Evolutionary conservation across 2,329 filamentous ascomycete species (phyloP).

Genomic region (Curvularia hawaiiensis): DNA sequence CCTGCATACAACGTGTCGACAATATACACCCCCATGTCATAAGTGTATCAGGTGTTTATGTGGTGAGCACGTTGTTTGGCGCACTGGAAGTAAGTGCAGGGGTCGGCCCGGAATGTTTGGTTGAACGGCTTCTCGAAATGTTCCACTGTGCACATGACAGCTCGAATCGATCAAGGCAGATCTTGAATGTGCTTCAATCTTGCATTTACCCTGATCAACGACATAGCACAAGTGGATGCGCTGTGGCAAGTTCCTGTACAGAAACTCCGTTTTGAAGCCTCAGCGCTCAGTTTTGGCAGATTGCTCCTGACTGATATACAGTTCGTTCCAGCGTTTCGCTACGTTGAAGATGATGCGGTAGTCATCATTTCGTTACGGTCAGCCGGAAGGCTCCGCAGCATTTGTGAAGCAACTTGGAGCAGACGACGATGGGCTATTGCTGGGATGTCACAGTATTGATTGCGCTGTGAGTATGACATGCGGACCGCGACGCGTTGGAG

Average conservation of each 20-base stretch:
- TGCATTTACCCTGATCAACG: constrained; percentile 31
- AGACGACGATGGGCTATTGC: constrained; percentile 1
- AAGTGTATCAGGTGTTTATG: constrained; percentile 10
- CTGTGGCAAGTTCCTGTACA: background rate
- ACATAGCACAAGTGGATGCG: constrained; percentile 6
- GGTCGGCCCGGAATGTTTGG: constrained; percentile 20
- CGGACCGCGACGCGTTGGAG: background rate
- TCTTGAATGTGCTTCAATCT: constrained; percentile 28
- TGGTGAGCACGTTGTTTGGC: constrained; percentile 6
- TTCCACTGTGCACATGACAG: constrained; percentile 27
- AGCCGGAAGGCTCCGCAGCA: background rate
- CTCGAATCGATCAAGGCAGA: constrained; percentile 28
- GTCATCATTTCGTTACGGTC: background rate
- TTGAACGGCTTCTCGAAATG: constrained; percentile 30
- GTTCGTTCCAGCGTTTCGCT: background rate
- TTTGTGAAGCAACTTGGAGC: background rate
- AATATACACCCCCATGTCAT: constrained; percentile 9
- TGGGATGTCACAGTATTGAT: background rate
- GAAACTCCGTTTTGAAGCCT: background rate
- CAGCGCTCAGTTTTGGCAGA: background rate
- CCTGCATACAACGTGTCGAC: constrained; percentile 4
- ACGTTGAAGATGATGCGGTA: background rate
- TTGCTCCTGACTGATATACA: too few species aligned
- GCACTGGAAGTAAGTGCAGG: constrained; percentile 20
- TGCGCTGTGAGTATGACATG: background rate